Conservation (phyloP, 371 early-diverging fungal genomes). For the Mortierella sp. region DNA sequence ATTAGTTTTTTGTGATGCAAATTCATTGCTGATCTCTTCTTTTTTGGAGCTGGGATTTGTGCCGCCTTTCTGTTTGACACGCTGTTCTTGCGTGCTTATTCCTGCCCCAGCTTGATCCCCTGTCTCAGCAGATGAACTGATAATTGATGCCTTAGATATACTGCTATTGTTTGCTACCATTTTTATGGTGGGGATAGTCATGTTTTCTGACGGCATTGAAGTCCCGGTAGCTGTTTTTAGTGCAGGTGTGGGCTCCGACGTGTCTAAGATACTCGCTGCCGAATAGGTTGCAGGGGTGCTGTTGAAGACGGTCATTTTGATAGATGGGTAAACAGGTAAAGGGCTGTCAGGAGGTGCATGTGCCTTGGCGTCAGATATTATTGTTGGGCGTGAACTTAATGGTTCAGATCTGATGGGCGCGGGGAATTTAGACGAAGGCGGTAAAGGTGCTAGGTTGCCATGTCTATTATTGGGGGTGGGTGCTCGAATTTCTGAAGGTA, state of each 20-base stretch:
- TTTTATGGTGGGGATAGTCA: background rate
- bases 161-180: background rate
- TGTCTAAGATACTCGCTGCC: background rate
- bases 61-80: constrained; percentile 1
- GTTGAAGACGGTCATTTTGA: constrained; percentile 23
- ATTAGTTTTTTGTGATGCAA: background rate
- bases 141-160: background rate
- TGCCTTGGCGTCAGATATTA: background rate
- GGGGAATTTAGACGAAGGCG: background rate
- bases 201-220: background rate
- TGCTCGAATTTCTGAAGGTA: background rate
- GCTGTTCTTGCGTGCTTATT: constrained; percentile 15
- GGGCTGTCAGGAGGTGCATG: background rate
- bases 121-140: background rate
- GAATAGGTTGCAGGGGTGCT: background rate
- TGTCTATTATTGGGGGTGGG: background rate
- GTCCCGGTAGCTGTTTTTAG: background rate
- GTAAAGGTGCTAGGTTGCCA: background rate
- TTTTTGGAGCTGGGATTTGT: background rate
- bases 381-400: background rate
- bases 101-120: background rate
- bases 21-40: background rate
- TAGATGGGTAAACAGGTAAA: background rate
- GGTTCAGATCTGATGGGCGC: background rate
- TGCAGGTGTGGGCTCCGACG: background rate